Base-by-base conservation (phyloP, 116 monocot genomes). In the Papilionanthe hybrid region DNA sequence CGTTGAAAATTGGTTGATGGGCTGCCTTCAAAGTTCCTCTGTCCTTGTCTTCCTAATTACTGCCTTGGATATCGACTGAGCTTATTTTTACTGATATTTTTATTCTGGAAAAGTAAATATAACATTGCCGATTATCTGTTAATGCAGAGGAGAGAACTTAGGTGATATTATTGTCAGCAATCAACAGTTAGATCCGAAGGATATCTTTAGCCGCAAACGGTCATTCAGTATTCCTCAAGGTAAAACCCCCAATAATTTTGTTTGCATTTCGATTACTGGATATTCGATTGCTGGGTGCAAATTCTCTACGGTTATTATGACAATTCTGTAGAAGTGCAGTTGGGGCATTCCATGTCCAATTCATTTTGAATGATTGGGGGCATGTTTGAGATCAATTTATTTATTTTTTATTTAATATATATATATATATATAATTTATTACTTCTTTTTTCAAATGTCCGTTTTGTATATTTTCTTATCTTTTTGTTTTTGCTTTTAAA, bases 101-200 rank as follows among this genome's bases (percentile, higher is more conserved):
- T 53, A 8, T 45, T 45, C 9, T 45, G 45, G 53, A 17, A 53
- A 53, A 18, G 15, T 53, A 53, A 53, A 53, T 53, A 53, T 53
- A 53, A 53, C 2, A 0, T 17, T 53, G 53, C 15, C 76, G 5
- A 28, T 19, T n/a, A n/a, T 68, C 44, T 44, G 18, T 20, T 77
- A n/a, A 66, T 89, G 77, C 88, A 95, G 95, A 83, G 85, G 83
- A 84, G 91, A 95, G 84, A 84, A 30, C 23, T 83, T 93, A 19
- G 77, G 84, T n/a, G 57, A 79, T 17, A 63, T 83, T 72, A 81
- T 91, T 32, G 66, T 82, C 3, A 82, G 85, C 42, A 84, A 78
- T 29, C 82, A 82, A 44, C 43, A 81, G 55, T 72, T 83, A 43
- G 85, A 94, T 50, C 85, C 91, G 43, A 67, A 45, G 12, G 78